phyloP scores from a whole-genome alignment of 768 basidiomycete species.

The Podaxis sp. region DNA sequence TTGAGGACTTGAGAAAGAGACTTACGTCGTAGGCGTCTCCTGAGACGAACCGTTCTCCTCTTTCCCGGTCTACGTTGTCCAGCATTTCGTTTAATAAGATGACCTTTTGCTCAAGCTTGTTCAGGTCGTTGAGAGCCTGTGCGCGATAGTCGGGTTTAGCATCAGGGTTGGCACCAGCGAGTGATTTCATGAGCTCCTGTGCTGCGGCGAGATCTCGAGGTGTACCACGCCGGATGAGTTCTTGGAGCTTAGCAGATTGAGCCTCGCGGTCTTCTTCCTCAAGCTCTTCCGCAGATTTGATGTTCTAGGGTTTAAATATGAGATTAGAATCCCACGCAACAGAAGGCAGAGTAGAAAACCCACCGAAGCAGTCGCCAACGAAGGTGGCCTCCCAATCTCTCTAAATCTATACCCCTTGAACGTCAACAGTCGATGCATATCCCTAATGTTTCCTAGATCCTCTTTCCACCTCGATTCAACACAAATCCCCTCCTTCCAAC shows the following conservation, averaged over 20 bases:
- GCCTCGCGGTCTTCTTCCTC: constrained; percentile 95
- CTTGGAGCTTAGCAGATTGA: constrained; percentile 97
- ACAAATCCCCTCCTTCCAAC: constrained; percentile 96
- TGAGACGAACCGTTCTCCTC: constrained; percentile 76
- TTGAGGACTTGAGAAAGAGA: constrained; percentile 15
- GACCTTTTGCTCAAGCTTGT: constrained; percentile 93
- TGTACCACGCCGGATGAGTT: constrained; percentile 93
- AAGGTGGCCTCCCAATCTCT: constrained; percentile 38
- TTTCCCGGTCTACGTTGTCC: constrained; percentile 77
- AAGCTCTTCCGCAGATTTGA: constrained; percentile 95
- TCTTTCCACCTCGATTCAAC: constrained; percentile 89
- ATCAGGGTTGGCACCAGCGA: constrained; percentile 95
- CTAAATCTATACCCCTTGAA: constrained; percentile 92
- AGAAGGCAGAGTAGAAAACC: constrained; percentile 12
- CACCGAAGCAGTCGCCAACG: constrained; percentile 44
- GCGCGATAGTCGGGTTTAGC: constrained; percentile 91
- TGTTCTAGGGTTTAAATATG: constrained; percentile 47
- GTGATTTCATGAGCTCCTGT: constrained; percentile 94
- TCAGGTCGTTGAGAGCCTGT: constrained; percentile 87
- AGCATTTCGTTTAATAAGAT: constrained; percentile 96
- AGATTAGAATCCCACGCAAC: not conserved
- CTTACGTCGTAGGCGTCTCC: constrained; percentile 93
- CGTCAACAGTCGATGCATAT: constrained; percentile 92
- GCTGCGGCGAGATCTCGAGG: constrained; percentile 94
- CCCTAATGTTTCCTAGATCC: constrained; percentile 93